phyloP scores from a whole-genome alignment of 2,329 filamentous ascomycete genomes.

The Aspergillus hiratsukae region DNA sequence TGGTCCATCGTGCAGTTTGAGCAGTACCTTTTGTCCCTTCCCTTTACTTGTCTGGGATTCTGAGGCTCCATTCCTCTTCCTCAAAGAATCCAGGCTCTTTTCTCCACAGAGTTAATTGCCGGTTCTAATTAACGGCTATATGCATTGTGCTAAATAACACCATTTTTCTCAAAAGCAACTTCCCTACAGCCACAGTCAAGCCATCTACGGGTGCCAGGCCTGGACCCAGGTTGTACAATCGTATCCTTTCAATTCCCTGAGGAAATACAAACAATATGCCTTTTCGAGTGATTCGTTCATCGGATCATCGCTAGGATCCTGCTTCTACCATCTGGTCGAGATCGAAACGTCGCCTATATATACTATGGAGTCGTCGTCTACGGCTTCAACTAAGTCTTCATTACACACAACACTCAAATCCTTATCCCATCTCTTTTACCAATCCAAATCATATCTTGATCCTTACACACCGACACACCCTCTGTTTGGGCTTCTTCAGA shows the following conservation, averaged over 20 bases:
- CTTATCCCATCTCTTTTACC: background rate
- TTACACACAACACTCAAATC: conserved; percentile 6
- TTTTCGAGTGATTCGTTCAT: conserved; percentile 12
- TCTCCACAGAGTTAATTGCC: conserved; percentile 17
- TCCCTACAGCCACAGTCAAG: conserved; percentile 12
- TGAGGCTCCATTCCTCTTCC: conserved; percentile 1
- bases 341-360: conserved; percentile 19
- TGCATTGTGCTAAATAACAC: conserved; percentile 11
- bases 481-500: background rate
- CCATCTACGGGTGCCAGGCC: conserved; percentile 6
- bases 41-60: background rate
- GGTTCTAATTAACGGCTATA: conserved; percentile 14
- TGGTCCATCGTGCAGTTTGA: background rate
- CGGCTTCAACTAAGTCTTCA: conserved; percentile 5
- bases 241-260: conserved; percentile 4
- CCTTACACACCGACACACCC: background rate
- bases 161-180: conserved; percentile 6
- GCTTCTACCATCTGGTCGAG: conserved; percentile 5
- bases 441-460: background rate
- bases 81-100: background rate
- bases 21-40: background rate
- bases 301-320: conserved; percentile 6
- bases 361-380: conserved; percentile 11
- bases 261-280: conserved; percentile 2
- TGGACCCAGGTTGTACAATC: conserved; percentile 10